These are phyloP conservation scores for Neonectria coccinea DNA, from an alignment of 2,329 filamentous ascomycete genomes.

Conservation along the genomic window DNA sequence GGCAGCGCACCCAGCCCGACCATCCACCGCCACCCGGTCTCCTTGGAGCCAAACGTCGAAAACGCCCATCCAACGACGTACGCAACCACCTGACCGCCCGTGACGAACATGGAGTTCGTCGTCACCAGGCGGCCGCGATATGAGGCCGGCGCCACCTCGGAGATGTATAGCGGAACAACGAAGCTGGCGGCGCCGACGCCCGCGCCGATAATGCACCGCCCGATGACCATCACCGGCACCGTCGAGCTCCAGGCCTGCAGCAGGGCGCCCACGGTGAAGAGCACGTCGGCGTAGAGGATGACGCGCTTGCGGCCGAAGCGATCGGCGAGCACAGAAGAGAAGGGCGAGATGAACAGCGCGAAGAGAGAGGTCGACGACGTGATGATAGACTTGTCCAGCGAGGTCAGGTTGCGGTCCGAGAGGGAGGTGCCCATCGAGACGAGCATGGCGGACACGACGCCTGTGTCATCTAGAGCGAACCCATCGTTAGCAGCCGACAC, in stretches of 20 bases:
- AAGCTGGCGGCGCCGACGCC: slow-evolving; percentile 83
- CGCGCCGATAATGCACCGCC: slow-evolving; percentile 76
- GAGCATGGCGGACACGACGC: slow-evolving; percentile 76
- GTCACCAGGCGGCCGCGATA: slow-evolving; percentile 85
- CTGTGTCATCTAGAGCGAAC: slow-evolving; percentile 67
- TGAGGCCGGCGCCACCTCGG: slow-evolving; percentile 82
- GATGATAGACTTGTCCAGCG: slow-evolving; percentile 76
- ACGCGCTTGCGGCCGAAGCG: slow-evolving; percentile 70
- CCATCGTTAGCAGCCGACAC: slow-evolving; percentile 19
- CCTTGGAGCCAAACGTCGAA: slow-evolving; percentile 61
- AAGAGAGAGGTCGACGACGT: slow-evolving; percentile 77
- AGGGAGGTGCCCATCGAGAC: slow-evolving; percentile 72
- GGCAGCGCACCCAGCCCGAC: slow-evolving; percentile 87
- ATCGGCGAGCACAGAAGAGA: slow-evolving; percentile 74
- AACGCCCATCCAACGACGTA: slow-evolving; percentile 87
- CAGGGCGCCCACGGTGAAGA: slow-evolving; percentile 77
- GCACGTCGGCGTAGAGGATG: slow-evolving; percentile 71
- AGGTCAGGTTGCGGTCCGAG: slow-evolving; percentile 66
- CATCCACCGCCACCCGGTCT: slow-evolving; percentile 87
- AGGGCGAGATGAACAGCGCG: slow-evolving; percentile 72
- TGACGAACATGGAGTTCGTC: slow-evolving; percentile 84
- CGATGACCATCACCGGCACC: slow-evolving; percentile 74
- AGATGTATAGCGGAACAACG: slow-evolving; percentile 88
- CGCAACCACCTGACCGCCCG: slow-evolving; percentile 87
- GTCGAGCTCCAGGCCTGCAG: slow-evolving; percentile 70